Percentiles rank a stretch among this genome's conserved stretches.
Conservation (phyloP, 2,329 filamentous ascomycete species). For the Macroventuria anomochaeta region DNA sequence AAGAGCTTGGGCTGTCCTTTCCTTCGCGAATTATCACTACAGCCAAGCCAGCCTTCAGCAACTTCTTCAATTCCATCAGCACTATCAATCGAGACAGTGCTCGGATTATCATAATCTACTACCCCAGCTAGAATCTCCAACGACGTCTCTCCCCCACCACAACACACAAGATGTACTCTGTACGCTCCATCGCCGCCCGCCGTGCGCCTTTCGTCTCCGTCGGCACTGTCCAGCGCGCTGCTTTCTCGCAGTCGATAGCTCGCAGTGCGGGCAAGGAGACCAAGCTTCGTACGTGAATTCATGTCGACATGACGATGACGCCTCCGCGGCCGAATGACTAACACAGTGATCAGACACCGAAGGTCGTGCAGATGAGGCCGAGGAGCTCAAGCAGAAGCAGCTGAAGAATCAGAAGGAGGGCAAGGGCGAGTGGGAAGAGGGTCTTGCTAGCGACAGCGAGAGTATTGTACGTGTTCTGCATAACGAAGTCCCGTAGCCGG, state of each 20-base stretch:
- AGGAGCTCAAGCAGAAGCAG: slow-evolving; percentile 53
- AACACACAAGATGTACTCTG: slow-evolving; percentile 36
- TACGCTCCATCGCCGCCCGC: slow-evolving; percentile 42
- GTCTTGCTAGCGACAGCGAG: slow-evolving; percentile 53
- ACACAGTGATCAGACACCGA: slow-evolving; percentile 33
- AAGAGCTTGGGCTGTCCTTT: slow-evolving; percentile 13
- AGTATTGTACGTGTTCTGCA: slow-evolving; percentile 39
- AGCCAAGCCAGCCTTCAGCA: background rate
- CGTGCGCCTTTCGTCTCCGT: slow-evolving; percentile 34
- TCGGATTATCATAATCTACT: background rate
- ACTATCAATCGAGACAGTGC: background rate
- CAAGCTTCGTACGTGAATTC: slow-evolving; percentile 49
- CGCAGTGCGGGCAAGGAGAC: slow-evolving; percentile 53
- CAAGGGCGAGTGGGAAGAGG: slow-evolving; percentile 53
- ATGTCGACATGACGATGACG: background rate
- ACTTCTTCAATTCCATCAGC: slow-evolving; percentile 4
- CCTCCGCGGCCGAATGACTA: slow-evolving; percentile 15
- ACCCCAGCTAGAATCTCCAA: background rate
- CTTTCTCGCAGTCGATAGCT: slow-evolving; percentile 50
- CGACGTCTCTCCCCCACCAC: background rate
- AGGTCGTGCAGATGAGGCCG: slow-evolving; percentile 49
- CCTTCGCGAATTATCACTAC: background rate
- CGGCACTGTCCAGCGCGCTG: slow-evolving; percentile 42
- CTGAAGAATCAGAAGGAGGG: slow-evolving; percentile 54
- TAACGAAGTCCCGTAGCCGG: too few relatives aligned